phyloP scores from a whole-genome alignment of 352 stramenopile genomes.

The Phytophthora pluvialis region DNA sequence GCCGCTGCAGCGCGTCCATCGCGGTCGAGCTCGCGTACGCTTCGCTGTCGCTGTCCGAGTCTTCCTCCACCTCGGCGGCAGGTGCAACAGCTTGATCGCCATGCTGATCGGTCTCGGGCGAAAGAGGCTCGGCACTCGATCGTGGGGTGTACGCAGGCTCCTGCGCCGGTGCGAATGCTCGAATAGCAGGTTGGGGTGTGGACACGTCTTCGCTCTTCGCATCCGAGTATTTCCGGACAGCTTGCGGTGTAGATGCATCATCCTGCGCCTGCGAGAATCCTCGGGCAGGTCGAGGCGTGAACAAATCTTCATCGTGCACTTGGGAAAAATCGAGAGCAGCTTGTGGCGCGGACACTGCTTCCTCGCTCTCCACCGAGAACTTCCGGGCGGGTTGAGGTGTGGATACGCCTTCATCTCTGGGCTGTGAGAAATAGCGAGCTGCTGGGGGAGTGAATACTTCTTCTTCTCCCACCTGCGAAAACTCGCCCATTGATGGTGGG shows the following conservation, averaged over 20 bases:
- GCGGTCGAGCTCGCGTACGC: constrained; percentile 29
- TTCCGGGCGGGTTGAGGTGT: constrained; percentile 1
- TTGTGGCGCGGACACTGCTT: constrained; percentile 4
- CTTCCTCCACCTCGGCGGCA: neutral
- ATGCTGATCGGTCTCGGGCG: neutral
- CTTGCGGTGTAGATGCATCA: constrained; percentile 5
- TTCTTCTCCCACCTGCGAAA: constrained; percentile 8
- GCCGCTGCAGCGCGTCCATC: constrained; percentile 55
- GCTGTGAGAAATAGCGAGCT: neutral
- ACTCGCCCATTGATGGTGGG: neutral
- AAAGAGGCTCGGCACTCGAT: constrained; percentile 1
- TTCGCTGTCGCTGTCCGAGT: constrained; percentile 26
- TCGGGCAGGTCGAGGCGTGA: constrained; percentile 3
- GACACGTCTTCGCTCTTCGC: neutral
- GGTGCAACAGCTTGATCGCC: neutral
- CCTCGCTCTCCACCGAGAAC: constrained; percentile 8
- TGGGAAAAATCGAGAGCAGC: constrained; percentile 4
- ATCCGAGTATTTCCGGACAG: neutral
- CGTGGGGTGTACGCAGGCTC: neutral
- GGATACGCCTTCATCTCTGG: neutral
- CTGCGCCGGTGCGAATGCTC: neutral
- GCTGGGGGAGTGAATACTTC: neutral
- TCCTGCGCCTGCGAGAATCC: neutral
- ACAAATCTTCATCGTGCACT: neutral
- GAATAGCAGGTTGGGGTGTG: constrained; percentile 1